Base-by-base conservation (phyloP, 352 stramenopile species). In the Globisporangium lucens region DNA sequence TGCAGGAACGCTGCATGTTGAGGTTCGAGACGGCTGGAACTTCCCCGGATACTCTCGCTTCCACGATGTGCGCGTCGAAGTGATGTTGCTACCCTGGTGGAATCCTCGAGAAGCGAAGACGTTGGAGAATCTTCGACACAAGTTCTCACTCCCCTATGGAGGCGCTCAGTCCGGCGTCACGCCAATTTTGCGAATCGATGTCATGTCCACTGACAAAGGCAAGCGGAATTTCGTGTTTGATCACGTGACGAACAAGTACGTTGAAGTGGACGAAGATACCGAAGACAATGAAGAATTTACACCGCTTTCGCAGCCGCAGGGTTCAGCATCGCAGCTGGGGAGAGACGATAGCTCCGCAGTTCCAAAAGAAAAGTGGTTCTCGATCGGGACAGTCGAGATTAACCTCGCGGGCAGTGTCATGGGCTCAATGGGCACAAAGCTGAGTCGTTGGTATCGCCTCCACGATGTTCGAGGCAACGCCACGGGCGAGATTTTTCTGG, bases 191-290 rank as follows among this genome's bases (percentile, higher is more conserved):
- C 76, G 84, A 24, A 78, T 97, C 56, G 83, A 93, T 41, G 82
- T 95, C 2, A 75, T 88, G 7, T 83, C 81, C 4, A 82, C 83
- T 1, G 85, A 89, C 38, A 80, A 85, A 63, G 80, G 82, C 3
- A 93, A 92, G 68, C 76, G 83, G 15, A 90, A 94, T 30, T 93
- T 89, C 53, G 84, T 94, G n/a, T 94, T 92, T 67, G 87, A 95
- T 52, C 85, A 93, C 61, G 75, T 95, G 24, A 85, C 80, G 3
- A 91, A 93, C 36, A 87, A 89, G n/a, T 95, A 94, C 63, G 84
- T 93, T n/a, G 87, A 93, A 70, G 83, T 92, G 0, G 83, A 95
- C 68, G 81, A 84, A 12, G 79, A 90, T 29, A 82, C 87, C 9
- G 75, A 85, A 4, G 82, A 85, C 47, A 72, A 74, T 27, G 77